Conservation (phyloP, 257 asterid genomes). For the Oldenlandia corymbosa region DNA sequence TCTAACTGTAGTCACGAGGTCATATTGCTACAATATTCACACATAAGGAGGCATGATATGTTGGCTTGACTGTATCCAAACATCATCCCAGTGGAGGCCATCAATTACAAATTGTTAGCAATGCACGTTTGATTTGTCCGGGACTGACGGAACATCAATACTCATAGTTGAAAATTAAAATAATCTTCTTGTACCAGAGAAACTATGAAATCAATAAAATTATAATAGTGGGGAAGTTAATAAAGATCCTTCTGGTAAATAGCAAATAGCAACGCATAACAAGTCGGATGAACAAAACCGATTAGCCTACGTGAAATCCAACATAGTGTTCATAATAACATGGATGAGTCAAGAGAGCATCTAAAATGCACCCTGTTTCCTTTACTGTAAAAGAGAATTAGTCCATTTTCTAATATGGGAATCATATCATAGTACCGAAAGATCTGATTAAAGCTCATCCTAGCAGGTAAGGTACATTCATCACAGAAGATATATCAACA, state of each 20-base stretch:
- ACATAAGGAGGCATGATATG: background rate
- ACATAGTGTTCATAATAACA: too few species aligned
- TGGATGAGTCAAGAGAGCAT: background rate
- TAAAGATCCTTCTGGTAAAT: background rate
- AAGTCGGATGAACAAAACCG: background rate
- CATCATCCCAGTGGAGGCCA: background rate
- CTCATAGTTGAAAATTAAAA: too few species aligned
- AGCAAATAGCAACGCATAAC: background rate
- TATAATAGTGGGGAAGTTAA: background rate
- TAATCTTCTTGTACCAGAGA: background rate
- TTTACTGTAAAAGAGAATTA: background rate
- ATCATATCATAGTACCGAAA: background rate
- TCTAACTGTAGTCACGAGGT: too few species aligned
- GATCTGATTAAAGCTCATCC: background rate
- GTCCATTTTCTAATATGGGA: background rate
- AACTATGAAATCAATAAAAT: background rate
- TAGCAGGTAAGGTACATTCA: background rate
- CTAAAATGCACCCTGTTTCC: background rate
- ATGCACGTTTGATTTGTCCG: background rate
- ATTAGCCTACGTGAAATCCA: too few species aligned
- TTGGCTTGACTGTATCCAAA: background rate
- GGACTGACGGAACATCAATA: too few species aligned
- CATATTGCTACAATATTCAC: background rate
- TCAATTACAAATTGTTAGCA: background rate
- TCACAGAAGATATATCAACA: slow-evolving; percentile 3